Evolutionary conservation across 257 asterid species (phyloP).

Genomic region (Verbena officinalis): DNA sequence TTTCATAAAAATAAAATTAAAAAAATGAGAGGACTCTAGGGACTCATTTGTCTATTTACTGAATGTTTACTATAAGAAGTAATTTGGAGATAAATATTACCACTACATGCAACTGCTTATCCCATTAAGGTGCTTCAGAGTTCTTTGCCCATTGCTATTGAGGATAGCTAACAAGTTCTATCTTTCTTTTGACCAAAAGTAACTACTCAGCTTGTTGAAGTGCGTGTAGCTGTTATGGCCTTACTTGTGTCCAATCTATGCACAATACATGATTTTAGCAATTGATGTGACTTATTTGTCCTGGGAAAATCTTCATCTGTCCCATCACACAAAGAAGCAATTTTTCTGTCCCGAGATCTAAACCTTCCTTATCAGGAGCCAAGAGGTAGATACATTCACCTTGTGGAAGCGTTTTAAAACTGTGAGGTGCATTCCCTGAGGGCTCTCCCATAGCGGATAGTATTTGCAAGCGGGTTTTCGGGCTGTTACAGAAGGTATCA

Average conservation of each 20-base stretch:
- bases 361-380: no score
- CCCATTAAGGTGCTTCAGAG: constrained; percentile 6
- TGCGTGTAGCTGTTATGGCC: background rate
- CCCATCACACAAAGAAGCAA: background rate
- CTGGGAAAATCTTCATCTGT: constrained; percentile 6
- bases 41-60: background rate
- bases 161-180: background rate
- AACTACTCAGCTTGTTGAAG: background rate
- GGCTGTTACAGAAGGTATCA: no score
- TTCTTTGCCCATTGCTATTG: constrained; percentile 6
- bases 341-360: no score
- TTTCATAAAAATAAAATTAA: background rate
- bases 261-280: background rate
- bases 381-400: no score
- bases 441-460: no score
- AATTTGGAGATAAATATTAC: constrained; percentile 1
- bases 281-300: background rate
- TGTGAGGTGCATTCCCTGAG: no score
- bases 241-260: background rate
- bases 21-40: background rate
- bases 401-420: no score
- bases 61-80: background rate
- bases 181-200: background rate
- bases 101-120: constrained; percentile 3
- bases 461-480: no score